A percentile compares a stretch with the other conserved stretches of the same genome.
phyloP scores from a whole-genome alignment of 1,139 yeast species.

The Eremothecium cymbalariae region DNA sequence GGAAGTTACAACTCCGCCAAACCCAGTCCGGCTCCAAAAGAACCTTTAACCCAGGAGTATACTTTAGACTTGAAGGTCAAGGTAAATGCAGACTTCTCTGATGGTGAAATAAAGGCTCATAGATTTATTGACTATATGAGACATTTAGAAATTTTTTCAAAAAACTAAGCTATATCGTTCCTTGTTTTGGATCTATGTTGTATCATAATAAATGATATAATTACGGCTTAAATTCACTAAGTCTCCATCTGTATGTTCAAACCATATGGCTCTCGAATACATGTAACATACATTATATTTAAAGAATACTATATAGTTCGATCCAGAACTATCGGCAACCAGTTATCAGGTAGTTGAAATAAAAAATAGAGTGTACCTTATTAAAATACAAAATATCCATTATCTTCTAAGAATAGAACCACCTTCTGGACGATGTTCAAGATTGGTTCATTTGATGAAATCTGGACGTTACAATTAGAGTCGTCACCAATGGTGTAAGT shows the following conservation, averaged over 20 bases:
- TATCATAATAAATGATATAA: too few relatives aligned
- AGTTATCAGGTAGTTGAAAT: too few relatives aligned
- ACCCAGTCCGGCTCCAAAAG: slow-evolving; percentile 1
- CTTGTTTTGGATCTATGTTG: too few relatives aligned
- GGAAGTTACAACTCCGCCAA: slow-evolving; percentile 16
- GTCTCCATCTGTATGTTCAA: too few relatives aligned
- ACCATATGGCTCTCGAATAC: too few relatives aligned
- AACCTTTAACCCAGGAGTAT: slow-evolving; percentile 12
- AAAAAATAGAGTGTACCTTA: too few relatives aligned
- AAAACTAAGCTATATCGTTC: too few relatives aligned
- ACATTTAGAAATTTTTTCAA: slow-evolving; percentile 16
- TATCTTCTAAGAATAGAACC: slow-evolving; percentile 61
- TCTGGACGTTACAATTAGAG: slow-evolving; percentile 43
- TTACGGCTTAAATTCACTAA: too few relatives aligned
- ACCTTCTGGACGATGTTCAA: slow-evolving; percentile 64
- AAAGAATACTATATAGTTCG: too few relatives aligned
- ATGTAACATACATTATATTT: too few relatives aligned
- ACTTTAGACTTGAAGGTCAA: slow-evolving; percentile 30
- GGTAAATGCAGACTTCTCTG: slow-evolving; percentile 31
- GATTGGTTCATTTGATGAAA: slow-evolving; percentile 44
- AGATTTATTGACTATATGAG: slow-evolving; percentile 22
- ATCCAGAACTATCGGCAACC: too few relatives aligned
- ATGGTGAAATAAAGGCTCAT: slow-evolving; percentile 24
- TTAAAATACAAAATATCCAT: slow-evolving; percentile 59
- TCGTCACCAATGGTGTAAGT: slow-evolving; percentile 43